A percentile compares a stretch with the other conserved stretches of the same genome.
phyloP scores from a whole-genome alignment of 2,329 filamentous ascomycete species.

The Xylariales sp. region DNA sequence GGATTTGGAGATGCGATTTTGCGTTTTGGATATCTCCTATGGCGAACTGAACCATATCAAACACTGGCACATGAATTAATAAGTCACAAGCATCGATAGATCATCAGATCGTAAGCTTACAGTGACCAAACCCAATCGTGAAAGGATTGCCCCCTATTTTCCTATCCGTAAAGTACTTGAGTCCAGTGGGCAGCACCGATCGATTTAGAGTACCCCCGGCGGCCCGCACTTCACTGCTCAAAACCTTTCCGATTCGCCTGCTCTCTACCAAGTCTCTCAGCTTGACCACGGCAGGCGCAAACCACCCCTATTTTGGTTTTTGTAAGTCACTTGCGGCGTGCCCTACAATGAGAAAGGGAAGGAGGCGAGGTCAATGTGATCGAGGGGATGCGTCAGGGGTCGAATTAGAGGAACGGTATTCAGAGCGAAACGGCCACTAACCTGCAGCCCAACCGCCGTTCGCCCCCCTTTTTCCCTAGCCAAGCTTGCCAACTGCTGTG shows the following conservation, averaged over 20 bases:
- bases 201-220: constrained; percentile 31
- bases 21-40: constrained; percentile 35
- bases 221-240: constrained; percentile 41
- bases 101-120: no score
- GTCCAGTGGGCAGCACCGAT: constrained; percentile 21
- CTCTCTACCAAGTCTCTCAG: constrained; percentile 36
- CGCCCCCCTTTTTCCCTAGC: constrained; percentile 25
- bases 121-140: constrained; percentile 17
- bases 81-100: no score
- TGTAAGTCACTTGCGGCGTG: no score
- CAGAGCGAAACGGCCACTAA: background rate
- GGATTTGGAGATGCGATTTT: constrained; percentile 35
- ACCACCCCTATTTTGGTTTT: constrained; percentile 19
- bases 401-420: background rate
- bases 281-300: constrained; percentile 36
- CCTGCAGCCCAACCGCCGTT: constrained; percentile 39
- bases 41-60: constrained; percentile 38
- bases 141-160: constrained; percentile 40
- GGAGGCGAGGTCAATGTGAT: no score
- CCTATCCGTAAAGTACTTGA: constrained; percentile 43
- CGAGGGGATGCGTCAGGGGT: no score
- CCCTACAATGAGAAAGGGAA: no score
- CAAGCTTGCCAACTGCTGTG: constrained; percentile 32
- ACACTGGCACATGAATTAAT: constrained; percentile 15
- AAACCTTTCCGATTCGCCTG: constrained; percentile 44